These are phyloP conservation scores for Oryza longistaminata DNA, from an alignment of 176 grass and related monocot species.

Conservation along the genomic window DNA sequence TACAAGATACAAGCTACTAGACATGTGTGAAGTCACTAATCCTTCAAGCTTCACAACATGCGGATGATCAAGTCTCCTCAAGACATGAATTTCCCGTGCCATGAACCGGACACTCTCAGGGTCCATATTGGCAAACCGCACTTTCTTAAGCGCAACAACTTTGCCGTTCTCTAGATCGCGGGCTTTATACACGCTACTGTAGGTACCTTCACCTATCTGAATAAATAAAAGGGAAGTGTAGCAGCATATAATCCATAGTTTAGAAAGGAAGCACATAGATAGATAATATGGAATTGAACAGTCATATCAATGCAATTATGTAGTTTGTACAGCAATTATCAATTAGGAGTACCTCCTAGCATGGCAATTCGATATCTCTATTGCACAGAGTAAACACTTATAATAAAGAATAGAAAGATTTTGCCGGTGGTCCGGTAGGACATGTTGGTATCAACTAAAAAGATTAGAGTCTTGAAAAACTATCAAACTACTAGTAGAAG, in stretches of 20 bases:
- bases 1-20: conserved; percentile 28
- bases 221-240: background rate
- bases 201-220: conserved; percentile 36
- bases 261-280: background rate
- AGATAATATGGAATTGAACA: background rate
- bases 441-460: background rate
- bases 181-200: conserved; percentile 24
- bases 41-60: conserved; percentile 20
- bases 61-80: conserved; percentile 36
- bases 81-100: conserved; percentile 30
- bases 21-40: conserved; percentile 22
- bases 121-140: conserved; percentile 14
- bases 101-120: conserved; percentile 4
- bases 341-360: no score
- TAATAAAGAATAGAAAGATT: no score
- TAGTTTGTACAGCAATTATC: background rate
- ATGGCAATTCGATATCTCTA: background rate
- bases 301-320: background rate
- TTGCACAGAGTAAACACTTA: background rate
- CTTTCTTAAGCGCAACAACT: conserved; percentile 39
- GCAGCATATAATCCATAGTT: background rate
- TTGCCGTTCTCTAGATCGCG: conserved; percentile 13
- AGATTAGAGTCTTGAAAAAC: background rate
- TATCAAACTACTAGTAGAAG: background rate
- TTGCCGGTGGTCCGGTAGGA: background rate